Conservation (phyloP, 495 filamentous ascomycete species). For the Rusavskia elegans region DNA sequence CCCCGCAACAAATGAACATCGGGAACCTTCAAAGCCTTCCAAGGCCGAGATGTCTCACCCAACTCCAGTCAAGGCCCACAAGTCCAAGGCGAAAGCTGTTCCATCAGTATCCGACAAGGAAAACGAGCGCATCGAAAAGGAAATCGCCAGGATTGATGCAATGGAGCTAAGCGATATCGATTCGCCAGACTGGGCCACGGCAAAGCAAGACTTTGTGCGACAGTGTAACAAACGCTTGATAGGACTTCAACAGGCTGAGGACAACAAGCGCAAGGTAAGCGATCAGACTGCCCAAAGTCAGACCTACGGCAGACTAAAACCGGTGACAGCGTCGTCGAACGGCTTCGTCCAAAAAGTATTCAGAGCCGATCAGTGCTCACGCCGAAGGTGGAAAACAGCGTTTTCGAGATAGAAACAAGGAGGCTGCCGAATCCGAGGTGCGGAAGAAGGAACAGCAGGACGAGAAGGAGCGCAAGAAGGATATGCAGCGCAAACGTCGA, state of each 20-base stretch:
- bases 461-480: conserved; percentile 98
- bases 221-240: conserved; percentile 43
- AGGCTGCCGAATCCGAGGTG: conserved; percentile 66
- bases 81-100: conserved; percentile 31
- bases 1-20: conserved; percentile 21
- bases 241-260: conserved; percentile 40
- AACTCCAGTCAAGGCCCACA: conserved; percentile 33
- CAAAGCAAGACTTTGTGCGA: conserved; percentile 35
- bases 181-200: conserved; percentile 41
- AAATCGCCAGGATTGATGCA: conserved; percentile 49
- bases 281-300: conserved; percentile 4
- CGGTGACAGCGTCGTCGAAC: conserved; percentile 36
- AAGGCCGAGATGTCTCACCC: conserved; percentile 29
- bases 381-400: conserved; percentile 35
- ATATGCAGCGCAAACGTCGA: conserved; percentile 95
- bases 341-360: conserved; percentile 29
- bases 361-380: conserved; percentile 35
- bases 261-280: conserved; percentile 39
- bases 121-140: conserved; percentile 47
- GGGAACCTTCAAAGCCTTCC: conserved; percentile 23
- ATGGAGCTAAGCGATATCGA: conserved; percentile 53
- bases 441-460: conserved; percentile 78
- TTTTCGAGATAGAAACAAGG: conserved; percentile 40
- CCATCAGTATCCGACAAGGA: conserved; percentile 45
- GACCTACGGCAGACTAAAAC: neutral